phyloP scores from a whole-genome alignment of 192 early-diverging fungal species.

The Haplosporangium gracile region DNA sequence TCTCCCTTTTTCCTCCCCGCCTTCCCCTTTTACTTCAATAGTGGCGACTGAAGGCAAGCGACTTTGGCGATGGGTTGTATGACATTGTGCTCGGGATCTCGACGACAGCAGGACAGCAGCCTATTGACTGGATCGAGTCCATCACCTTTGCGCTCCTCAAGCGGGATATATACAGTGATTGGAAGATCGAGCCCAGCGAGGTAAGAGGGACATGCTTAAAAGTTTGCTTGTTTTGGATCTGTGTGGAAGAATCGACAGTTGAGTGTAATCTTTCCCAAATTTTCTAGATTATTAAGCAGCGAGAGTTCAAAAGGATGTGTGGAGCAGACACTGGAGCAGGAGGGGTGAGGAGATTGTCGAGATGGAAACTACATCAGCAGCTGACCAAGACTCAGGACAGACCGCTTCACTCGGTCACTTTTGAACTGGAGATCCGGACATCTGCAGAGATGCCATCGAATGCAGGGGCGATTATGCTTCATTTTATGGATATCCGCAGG shows the following conservation, averaged over 20 bases:
- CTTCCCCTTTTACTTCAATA: neutral
- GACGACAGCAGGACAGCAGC: neutral
- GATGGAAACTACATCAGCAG: neutral
- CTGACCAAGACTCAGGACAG: neutral
- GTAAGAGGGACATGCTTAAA: neutral
- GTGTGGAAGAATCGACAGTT: no score
- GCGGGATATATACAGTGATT: neutral
- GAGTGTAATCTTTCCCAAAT: neutral
- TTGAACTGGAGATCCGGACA: slow-evolving; percentile 3
- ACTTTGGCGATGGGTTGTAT: neutral
- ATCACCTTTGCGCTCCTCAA: neutral
- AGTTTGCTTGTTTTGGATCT: no score
- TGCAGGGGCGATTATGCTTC: neutral
- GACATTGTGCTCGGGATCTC: slow-evolving; percentile 4
- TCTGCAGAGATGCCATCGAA: neutral
- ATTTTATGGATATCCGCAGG: neutral
- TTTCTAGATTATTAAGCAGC: neutral
- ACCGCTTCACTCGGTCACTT: neutral
- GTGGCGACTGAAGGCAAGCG: neutral
- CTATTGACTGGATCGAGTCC: neutral
- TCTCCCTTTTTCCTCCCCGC: neutral
- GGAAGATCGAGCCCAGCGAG: slow-evolving; percentile 3
- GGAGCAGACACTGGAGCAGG: neutral
- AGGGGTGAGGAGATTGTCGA: neutral
- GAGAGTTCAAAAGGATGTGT: slow-evolving; percentile 6